Percentiles rank a stretch among this genome's conserved stretches.
Conservation (phyloP, 2,329 filamentous ascomycete genomes). For the Alternaria sp. region DNA sequence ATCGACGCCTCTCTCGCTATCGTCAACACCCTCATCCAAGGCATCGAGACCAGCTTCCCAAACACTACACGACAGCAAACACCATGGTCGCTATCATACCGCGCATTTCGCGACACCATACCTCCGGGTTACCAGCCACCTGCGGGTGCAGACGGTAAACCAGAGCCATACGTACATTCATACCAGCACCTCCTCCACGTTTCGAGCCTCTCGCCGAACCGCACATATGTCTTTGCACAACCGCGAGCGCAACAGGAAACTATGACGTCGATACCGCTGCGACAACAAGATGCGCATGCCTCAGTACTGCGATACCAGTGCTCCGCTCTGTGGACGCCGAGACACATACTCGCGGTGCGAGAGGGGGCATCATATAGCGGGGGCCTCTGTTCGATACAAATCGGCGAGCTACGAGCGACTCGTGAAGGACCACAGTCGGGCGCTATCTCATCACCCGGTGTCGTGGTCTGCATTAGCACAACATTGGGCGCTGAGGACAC, state of each 20-base stretch:
- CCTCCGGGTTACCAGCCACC: constrained; percentile 23
- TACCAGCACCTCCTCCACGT: constrained; percentile 42
- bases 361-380: constrained; percentile 29
- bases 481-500: constrained; percentile 10
- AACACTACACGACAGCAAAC: constrained; percentile 24
- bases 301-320: constrained; percentile 27
- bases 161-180: constrained; percentile 25
- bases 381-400: constrained; percentile 33
- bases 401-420: constrained; percentile 35
- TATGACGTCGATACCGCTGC: constrained; percentile 32
- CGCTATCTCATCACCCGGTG: constrained; percentile 28
- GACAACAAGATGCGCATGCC: constrained; percentile 31
- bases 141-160: constrained; percentile 18
- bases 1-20: constrained; percentile 31
- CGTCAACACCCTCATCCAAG: constrained; percentile 30
- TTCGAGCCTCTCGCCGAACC: constrained; percentile 25
- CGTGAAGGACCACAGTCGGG: constrained; percentile 27
- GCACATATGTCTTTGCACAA: constrained; percentile 36
- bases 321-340: constrained; percentile 36
- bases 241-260: constrained; percentile 15
- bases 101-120: constrained; percentile 40
- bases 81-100: constrained; percentile 42
- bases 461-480: constrained; percentile 39
- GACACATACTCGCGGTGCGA: constrained; percentile 30
- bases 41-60: constrained; percentile 37